Evolutionary conservation across 202 grass and related monocot genomes (phyloP).

Genomic region (Musa balbisiana): DNA sequence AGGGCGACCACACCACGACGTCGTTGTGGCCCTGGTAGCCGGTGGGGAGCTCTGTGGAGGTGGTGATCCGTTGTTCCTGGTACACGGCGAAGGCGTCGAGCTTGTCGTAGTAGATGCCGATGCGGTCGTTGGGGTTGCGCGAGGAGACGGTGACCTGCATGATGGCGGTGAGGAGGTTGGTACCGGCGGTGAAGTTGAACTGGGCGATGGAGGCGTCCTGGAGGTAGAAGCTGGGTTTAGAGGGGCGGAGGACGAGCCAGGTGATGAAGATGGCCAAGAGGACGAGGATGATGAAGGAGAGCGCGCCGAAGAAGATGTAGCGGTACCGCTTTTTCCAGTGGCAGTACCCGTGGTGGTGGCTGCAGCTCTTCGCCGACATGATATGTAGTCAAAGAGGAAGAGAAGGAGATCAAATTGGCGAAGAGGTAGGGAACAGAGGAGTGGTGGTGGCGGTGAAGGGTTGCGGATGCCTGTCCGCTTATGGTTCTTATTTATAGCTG

Average conservation of each 20-base stretch:
- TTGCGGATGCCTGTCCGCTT: too few species aligned
- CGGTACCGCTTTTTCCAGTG: slow-evolving; percentile 9
- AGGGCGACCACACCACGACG: slow-evolving; percentile 35
- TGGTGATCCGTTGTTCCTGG: slow-evolving; percentile 51
- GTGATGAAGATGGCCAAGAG: slow-evolving; percentile 27
- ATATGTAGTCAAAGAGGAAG: background rate
- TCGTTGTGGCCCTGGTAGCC: slow-evolving; percentile 47
- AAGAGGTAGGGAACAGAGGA: too few species aligned
- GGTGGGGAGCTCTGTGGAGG: slow-evolving; percentile 44
- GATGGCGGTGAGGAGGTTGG: background rate
- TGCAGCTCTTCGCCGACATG: slow-evolving; percentile 26
- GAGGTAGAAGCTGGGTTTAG: slow-evolving; percentile 1
- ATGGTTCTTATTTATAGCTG: too few species aligned
- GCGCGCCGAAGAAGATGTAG: background rate
- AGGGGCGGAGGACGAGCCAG: slow-evolving; percentile 57
- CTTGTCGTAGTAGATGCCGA: slow-evolving; percentile 75
- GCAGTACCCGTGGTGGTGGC: slow-evolving; percentile 13
- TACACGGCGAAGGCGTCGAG: slow-evolving; percentile 56
- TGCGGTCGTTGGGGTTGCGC: slow-evolving; percentile 37
- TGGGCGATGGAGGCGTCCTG: background rate
- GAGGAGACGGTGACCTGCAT: background rate
- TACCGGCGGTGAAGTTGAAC: slow-evolving; percentile 5
- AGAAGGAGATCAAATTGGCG: background rate
- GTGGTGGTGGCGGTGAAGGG: too few species aligned
- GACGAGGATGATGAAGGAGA: slow-evolving; percentile 5